phyloP scores from a whole-genome alignment of 306 rosid genomes.

The Fragaria iinumae region DNA sequence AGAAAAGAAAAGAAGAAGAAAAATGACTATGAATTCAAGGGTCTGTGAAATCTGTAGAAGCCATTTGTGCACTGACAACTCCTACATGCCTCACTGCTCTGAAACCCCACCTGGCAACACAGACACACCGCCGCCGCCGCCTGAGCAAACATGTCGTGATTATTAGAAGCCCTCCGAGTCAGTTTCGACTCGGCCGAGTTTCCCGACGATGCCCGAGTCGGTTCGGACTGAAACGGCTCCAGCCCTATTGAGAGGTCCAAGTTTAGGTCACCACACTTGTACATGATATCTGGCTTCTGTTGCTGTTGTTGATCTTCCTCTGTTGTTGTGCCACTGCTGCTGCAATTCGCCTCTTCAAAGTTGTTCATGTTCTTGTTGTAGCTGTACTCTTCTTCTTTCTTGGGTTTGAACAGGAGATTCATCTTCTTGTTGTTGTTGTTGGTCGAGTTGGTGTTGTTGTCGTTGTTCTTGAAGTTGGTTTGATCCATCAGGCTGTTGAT shows the following conservation, averaged over 20 bases:
- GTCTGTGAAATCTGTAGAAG: conserved; percentile 31
- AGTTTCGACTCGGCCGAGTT: conserved; percentile 53
- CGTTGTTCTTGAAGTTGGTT: conserved; percentile 14
- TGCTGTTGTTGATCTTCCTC: conserved; percentile 36
- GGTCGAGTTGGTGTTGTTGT: neutral
- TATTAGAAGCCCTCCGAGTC: neutral
- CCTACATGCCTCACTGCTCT: conserved; percentile 29
- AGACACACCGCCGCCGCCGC: conserved; percentile 32
- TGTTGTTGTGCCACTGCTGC: conserved; percentile 55
- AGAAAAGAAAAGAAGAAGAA: neutral
- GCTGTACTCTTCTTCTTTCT: conserved; percentile 1
- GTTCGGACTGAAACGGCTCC: conserved; percentile 40
- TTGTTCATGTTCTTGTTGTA: neutral
- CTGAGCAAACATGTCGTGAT: conserved; percentile 1
- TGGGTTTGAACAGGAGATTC: conserved; percentile 8
- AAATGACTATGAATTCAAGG: conserved; percentile 17
- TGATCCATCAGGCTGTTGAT: conserved; percentile 22
- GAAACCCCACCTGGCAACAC: conserved; percentile 44
- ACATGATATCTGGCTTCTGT: neutral
- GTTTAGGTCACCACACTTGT: conserved; percentile 28
- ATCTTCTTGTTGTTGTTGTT: neutral
- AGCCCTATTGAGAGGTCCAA: conserved; percentile 66
- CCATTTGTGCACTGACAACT: conserved; percentile 37
- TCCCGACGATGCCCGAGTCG: conserved; percentile 24
- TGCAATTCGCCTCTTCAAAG: conserved; percentile 33